Percentiles rank a stretch among this genome's conserved stretches.
These are phyloP conservation scores for Aspergillus pseudotamarii DNA, from an alignment of 2,329 filamentous ascomycete species.

Conservation along the genomic window DNA sequence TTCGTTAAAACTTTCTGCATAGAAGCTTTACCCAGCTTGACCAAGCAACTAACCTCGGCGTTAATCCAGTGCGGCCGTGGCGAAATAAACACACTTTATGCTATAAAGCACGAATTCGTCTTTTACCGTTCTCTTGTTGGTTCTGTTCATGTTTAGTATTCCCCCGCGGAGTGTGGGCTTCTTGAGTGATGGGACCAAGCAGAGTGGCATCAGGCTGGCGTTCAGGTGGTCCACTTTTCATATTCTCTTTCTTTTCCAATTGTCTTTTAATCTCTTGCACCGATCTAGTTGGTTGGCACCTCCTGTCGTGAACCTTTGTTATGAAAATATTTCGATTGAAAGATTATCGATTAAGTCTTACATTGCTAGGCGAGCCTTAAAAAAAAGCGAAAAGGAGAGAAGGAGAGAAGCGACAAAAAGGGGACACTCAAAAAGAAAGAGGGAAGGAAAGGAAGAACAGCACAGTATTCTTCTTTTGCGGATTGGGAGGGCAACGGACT, in stretches of 20 bases:
- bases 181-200: constrained; percentile 39
- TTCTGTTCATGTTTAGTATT: constrained; percentile 38
- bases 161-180: constrained; percentile 25
- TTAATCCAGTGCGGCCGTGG: constrained; percentile 49
- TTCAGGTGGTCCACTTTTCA: constrained; percentile 41
- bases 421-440: background rate
- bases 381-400: background rate
- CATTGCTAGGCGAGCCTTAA: background rate
- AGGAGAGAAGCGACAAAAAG: constrained; percentile 1
- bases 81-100: constrained; percentile 44
- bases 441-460: background rate
- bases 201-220: constrained; percentile 48
- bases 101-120: constrained; percentile 27
- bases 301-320: constrained; percentile 4
- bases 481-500: background rate
- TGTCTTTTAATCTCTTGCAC: constrained; percentile 20
- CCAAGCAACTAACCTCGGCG: constrained; percentile 5
- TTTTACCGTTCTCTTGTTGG: constrained; percentile 35
- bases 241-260: constrained; percentile 26
- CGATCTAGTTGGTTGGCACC: constrained; percentile 7
- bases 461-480: constrained; percentile 6
- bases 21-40: background rate
- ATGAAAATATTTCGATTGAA: constrained; percentile 5
- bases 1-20: constrained; percentile 20
- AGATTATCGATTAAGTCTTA: background rate